These are phyloP conservation scores for Diaporthe caulivora DNA, from an alignment of 2,329 filamentous ascomycete genomes.

Conservation along the genomic window DNA sequence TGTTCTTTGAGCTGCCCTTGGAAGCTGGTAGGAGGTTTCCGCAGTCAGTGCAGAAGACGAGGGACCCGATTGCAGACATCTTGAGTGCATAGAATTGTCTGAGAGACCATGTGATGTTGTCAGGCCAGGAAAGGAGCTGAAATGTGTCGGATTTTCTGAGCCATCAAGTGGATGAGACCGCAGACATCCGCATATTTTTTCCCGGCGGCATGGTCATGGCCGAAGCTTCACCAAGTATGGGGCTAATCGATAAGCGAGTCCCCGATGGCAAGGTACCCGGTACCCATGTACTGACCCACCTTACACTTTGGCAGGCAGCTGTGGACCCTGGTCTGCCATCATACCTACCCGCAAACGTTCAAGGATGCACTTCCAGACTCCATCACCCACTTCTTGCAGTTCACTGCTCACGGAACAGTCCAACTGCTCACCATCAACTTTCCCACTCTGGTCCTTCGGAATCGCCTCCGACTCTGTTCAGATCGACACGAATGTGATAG, in stretches of 20 bases:
- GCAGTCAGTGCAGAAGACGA: constrained; percentile 94
- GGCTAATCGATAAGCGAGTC: constrained; percentile 32
- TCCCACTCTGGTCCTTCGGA: not conserved
- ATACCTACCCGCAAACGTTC: constrained; percentile 26
- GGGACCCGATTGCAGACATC: constrained; percentile 91
- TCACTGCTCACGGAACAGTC: not conserved
- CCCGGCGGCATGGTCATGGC: constrained; percentile 21
- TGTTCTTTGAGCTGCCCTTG: constrained; percentile 79
- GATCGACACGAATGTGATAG: constrained; percentile 13
- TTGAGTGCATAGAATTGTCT: constrained; percentile 42
- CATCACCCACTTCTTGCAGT: constrained; percentile 9
- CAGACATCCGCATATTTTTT: constrained; percentile 25
- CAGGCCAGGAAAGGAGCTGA: not conserved
- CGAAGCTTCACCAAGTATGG: constrained; percentile 27
- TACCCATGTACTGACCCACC: constrained; percentile 23
- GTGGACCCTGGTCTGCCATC: constrained; percentile 27
- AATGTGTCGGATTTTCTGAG: not conserved
- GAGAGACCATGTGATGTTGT: not conserved
- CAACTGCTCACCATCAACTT: constrained; percentile 11
- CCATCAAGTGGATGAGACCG: constrained; percentile 6
- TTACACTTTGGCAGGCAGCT: constrained; percentile 32
- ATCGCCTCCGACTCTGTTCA: not conserved
- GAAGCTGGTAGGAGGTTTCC: constrained; percentile 89
- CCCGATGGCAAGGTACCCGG: constrained; percentile 4
- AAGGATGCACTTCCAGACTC: constrained; percentile 30